Base-by-base conservation (phyloP, 805 yeast species). In the Candida piceae region DNA sequence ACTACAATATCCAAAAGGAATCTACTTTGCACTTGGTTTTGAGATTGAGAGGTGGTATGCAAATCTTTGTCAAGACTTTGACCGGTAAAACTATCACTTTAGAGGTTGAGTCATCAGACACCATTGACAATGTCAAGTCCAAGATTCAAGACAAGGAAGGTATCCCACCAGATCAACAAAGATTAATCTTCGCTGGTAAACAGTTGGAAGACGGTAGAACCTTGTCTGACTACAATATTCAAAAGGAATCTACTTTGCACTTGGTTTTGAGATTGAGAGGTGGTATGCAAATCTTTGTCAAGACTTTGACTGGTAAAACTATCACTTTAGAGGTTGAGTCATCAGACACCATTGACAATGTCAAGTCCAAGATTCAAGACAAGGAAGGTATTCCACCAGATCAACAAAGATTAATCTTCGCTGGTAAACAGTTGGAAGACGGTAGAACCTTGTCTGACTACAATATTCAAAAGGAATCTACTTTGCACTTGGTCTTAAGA, bases 391-490 rank as follows among this genome's bases (percentile, higher is more conserved):
- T 88, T 59, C 96, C 97, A 66, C 95, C 96, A 56, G 96, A 87
- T 70, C 96, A 88, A 69, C 97, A 89, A 74, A 82, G 96, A 74
- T 79, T 88, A 60, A 87, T 89, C 74, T 89, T 88, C 60, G 96
- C 96, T 58, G 96, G 96, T 78, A 88, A 87, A 77, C 96, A 86
- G 73, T 80, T 88, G 66, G 96, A 87, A 71, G 93, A 84, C 50
- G 96, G 96, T 55, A 85, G 96, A 78, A 89, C 97, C 48, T 73
- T 89, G 49, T 82, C 95, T 51, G 96, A 89, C 74, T 89, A 89
- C 90, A 89, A 89, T 84, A 89, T 89, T 69, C 96, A 88, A 74
- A 89, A 89, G 78, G 97, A 89, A 74, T 87, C 96, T 49, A 89
- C 97, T 46, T 70, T 89, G 39, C 96, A 90, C 71, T 80, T 90